Base-by-base conservation (phyloP, 176 grass and related monocot genomes). In the Ensete glaucum region DNA sequence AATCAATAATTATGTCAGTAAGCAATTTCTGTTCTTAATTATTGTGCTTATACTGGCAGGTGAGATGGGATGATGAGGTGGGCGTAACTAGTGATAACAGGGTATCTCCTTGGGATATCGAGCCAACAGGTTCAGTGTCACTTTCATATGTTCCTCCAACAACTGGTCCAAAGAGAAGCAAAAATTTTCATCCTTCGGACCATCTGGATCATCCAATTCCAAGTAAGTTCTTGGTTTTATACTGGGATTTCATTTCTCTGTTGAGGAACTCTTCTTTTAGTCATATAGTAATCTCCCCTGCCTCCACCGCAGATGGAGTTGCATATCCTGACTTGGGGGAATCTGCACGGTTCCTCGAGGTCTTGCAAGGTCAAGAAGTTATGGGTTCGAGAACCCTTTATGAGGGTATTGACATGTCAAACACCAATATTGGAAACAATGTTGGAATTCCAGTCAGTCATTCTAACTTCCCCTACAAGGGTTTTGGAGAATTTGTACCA, bases 301-400 rank as follows among this genome's bases (percentile, higher is more conserved):
- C 51, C 1, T 50, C 17, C 9, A 70, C 48, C 52, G 64, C 85
- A 96, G 93, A 72, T 88, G 89, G 87, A 88, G 90, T 58, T 71
- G 67, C 80, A 86, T 86, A 76, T 86, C 80, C 81, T 71, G 85
- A 90, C 87, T 90, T 79, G 71, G 77, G 0, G 62, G 86, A 85
- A 82, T 85, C 90, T 81, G 50, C 84, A 67, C 83, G 86, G 90
- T 98, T 89, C 84, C 90, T 83, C 86, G 91, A 91, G 96, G 96
- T 99, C 96, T 99, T 99, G 91, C 96, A 99, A 99, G 96, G 96
- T 99, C 96, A 99, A 99, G 96, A 99, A 99, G 20, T 70, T 50
- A 14, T 51, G 8, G 48, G 43, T 70, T 70, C 20, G 15, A 70
- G 67, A 70, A 70, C 67, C 2, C 67, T 50, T 70, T 70, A 21